phyloP scores from a whole-genome alignment of 2,329 filamentous ascomycete species.

The Cladophialophora yegresii region DNA sequence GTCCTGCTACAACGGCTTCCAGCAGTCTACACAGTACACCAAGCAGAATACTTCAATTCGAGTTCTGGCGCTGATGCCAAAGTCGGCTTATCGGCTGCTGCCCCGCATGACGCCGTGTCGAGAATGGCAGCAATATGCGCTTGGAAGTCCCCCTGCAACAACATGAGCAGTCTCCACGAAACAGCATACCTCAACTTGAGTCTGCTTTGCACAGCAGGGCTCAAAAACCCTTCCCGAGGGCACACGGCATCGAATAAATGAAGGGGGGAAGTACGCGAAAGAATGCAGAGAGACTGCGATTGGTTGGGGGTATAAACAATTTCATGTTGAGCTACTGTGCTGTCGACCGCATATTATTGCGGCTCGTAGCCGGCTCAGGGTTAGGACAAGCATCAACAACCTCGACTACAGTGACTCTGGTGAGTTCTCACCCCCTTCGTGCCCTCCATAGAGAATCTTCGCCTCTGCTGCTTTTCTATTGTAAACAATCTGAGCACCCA shows the following conservation, averaged over 20 bases:
- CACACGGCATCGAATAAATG: neutral
- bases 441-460: neutral
- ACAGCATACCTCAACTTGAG: neutral
- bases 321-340: slow-evolving; percentile 28
- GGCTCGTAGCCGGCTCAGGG: neutral
- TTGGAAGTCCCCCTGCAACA: neutral
- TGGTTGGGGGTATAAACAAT: slow-evolving; percentile 17
- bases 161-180: neutral
- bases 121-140: neutral
- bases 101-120: neutral
- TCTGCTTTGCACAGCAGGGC: neutral
- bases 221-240: neutral
- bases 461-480: slow-evolving; percentile 18
- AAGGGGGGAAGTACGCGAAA: neutral
- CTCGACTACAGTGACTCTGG: slow-evolving; percentile 7
- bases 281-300: neutral
- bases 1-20: no score
- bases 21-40: no score
- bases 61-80: no score
- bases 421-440: slow-evolving; percentile 1
- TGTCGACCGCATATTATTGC: slow-evolving; percentile 1
- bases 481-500: slow-evolving; percentile 20
- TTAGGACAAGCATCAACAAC: slow-evolving; percentile 5
- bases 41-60: no score
- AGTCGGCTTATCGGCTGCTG: neutral